phyloP scores from a whole-genome alignment of 441 rosid species.

The Capsella rubella region DNA sequence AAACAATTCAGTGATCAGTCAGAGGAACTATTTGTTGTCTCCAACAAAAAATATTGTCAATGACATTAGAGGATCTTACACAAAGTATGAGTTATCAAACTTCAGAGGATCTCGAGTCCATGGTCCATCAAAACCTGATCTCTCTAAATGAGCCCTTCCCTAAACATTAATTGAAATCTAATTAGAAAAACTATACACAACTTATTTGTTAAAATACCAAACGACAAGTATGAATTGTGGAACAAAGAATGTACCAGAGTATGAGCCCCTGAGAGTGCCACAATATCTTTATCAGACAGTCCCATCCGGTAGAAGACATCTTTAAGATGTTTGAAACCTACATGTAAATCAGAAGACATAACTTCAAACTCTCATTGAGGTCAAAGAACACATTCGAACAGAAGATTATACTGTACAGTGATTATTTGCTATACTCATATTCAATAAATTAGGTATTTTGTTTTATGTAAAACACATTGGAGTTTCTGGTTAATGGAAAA shows the following conservation, averaged over 20 bases:
- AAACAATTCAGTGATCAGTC: background rate
- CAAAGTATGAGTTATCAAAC: constrained; percentile 86
- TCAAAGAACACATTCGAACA: background rate
- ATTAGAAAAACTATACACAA: background rate
- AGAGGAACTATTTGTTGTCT: background rate
- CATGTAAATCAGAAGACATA: constrained; percentile 11
- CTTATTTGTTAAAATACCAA: background rate
- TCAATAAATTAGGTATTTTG: background rate
- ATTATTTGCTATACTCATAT: background rate
- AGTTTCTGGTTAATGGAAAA: background rate
- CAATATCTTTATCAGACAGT: constrained; percentile 81
- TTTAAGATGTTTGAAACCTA: constrained; percentile 71
- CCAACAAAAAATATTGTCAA: background rate
- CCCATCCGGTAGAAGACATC: constrained; percentile 90
- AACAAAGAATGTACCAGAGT: constrained; percentile 64
- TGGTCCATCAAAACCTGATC: constrained; percentile 91
- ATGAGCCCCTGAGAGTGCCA: constrained; percentile 94
- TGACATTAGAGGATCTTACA: constrained; percentile 52
- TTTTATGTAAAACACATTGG: background rate
- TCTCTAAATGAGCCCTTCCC: constrained; percentile 92
- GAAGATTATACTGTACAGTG: background rate
- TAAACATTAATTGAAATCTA: background rate
- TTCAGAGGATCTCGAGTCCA: constrained; percentile 91
- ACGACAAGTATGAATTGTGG: background rate
- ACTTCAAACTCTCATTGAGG: constrained; percentile 12